These are phyloP conservation scores for Smittium culicis DNA, from an alignment of 371 early-diverging fungal species.

Conservation along the genomic window DNA sequence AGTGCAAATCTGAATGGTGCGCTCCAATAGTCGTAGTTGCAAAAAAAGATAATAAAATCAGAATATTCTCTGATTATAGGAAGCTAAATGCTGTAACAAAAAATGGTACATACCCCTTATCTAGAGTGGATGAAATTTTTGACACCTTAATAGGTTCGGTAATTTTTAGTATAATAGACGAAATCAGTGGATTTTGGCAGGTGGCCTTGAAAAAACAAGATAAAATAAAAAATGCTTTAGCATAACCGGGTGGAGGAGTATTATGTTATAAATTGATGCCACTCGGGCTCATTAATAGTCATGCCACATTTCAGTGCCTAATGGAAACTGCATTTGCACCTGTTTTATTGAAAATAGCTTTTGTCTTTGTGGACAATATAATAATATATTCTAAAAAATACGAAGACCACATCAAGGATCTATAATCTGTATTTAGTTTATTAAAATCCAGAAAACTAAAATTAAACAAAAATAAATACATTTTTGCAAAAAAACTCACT, in stretches of 20 bases:
- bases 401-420: conserved; percentile 34
- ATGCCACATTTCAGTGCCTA: conserved; percentile 24
- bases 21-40: conserved; percentile 41
- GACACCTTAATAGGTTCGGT: conserved; percentile 19
- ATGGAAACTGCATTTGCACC: conserved; percentile 31
- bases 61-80: conserved; percentile 35
- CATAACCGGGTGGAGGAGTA: background rate
- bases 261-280: conserved; percentile 3
- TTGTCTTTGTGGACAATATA: conserved; percentile 44
- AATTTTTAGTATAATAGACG: conserved; percentile 22
- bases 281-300: conserved; percentile 27
- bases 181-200: conserved; percentile 29
- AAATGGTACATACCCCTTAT: conserved; percentile 25
- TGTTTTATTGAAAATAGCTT: conserved; percentile 24
- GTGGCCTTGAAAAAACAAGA: conserved; percentile 18
- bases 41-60: conserved; percentile 39
- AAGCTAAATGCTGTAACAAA: conserved; percentile 34
- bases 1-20: conserved; percentile 19
- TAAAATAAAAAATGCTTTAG: conserved; percentile 38
- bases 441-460: conserved; percentile 15
- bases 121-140: conserved; percentile 23
- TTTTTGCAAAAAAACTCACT: conserved; percentile 18
- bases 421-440: conserved; percentile 23
- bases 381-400: conserved; percentile 34
- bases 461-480: conserved; percentile 38